A percentile compares a stretch with the other conserved stretches of the same genome.
phyloP scores from a whole-genome alignment of 106 monocot species.

The Dioscorea dumetorum region DNA sequence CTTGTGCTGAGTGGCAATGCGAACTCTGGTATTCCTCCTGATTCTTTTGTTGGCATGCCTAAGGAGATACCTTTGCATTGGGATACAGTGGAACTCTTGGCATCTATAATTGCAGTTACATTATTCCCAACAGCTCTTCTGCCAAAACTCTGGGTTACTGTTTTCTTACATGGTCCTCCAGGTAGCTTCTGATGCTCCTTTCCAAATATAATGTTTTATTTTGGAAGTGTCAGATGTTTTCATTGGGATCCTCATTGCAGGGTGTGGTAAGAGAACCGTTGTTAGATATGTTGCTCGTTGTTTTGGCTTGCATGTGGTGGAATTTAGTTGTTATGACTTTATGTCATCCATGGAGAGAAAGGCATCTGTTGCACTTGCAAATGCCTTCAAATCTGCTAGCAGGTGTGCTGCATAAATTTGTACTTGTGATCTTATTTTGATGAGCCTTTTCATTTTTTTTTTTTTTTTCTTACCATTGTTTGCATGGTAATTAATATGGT shows the following conservation, averaged over 20 bases:
- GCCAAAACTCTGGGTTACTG: constrained; percentile 64
- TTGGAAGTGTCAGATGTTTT: background rate
- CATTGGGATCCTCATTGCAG: constrained; percentile 20
- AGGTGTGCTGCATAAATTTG: constrained; percentile 31
- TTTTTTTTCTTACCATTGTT: too few relatives aligned
- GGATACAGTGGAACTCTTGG: constrained; percentile 53
- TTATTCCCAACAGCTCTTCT: constrained; percentile 62
- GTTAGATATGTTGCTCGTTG: constrained; percentile 54
- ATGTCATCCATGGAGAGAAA: constrained; percentile 63
- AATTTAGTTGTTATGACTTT: constrained; percentile 88
- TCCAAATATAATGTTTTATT: background rate
- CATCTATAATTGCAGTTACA: constrained; percentile 52
- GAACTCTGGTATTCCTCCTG: constrained; percentile 71
- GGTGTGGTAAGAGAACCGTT: constrained; percentile 87
- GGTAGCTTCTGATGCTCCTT: constrained; percentile 26
- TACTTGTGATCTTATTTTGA: background rate
- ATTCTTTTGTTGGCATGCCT: constrained; percentile 27
- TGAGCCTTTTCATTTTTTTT: too few relatives aligned
- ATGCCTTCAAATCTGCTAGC: constrained; percentile 58
- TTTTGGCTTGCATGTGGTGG: constrained; percentile 84
- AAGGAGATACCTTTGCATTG: constrained; percentile 50
- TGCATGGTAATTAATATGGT: too few relatives aligned
- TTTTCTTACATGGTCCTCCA: constrained; percentile 72
- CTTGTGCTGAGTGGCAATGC: constrained; percentile 79
- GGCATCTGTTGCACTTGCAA: constrained; percentile 53